Percentiles rank a stretch among this genome's conserved stretches.
These are phyloP conservation scores for Lomentospora prolificans DNA, from an alignment of 2,329 filamentous ascomycete genomes.

Conservation along the genomic window DNA sequence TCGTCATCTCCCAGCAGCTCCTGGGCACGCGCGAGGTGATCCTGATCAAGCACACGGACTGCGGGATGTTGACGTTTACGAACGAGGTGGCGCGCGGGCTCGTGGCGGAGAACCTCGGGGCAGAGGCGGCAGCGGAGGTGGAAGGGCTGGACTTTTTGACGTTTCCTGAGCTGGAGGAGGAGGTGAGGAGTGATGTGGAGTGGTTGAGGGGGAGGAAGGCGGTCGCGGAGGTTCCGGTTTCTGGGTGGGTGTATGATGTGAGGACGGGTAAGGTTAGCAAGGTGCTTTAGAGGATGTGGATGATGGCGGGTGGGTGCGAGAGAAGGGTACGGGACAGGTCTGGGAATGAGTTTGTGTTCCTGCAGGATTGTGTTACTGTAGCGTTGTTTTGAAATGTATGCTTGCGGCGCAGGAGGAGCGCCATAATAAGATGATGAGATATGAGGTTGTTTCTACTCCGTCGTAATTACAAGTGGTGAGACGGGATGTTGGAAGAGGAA, in stretches of 20 bases:
- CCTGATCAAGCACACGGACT: slow-evolving; percentile 45
- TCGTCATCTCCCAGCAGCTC: slow-evolving; percentile 58
- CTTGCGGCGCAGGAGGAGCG: too few relatives aligned
- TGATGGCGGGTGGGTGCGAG: neutral
- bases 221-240: slow-evolving; percentile 52
- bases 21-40: slow-evolving; percentile 56
- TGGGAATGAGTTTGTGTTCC: too few relatives aligned
- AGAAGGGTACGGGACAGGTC: too few relatives aligned
- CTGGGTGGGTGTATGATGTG: slow-evolving; percentile 71
- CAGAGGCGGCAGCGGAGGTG: slow-evolving; percentile 36
- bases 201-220: slow-evolving; percentile 50
- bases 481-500: too few relatives aligned
- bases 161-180: slow-evolving; percentile 53
- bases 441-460: too few relatives aligned
- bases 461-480: too few relatives aligned
- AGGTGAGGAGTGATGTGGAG: slow-evolving; percentile 55
- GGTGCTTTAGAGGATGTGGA: slow-evolving; percentile 10
- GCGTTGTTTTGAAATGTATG: too few relatives aligned
- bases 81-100: slow-evolving; percentile 45
- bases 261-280: slow-evolving; percentile 51
- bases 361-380: too few relatives aligned
- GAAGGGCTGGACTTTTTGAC: slow-evolving; percentile 52
- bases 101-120: slow-evolving; percentile 50
- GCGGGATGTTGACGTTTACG: slow-evolving; percentile 57
- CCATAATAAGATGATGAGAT: too few relatives aligned